These are phyloP conservation scores for Cordyceps sp. DNA, from an alignment of 2,329 filamentous ascomycete genomes.

Conservation along the genomic window DNA sequence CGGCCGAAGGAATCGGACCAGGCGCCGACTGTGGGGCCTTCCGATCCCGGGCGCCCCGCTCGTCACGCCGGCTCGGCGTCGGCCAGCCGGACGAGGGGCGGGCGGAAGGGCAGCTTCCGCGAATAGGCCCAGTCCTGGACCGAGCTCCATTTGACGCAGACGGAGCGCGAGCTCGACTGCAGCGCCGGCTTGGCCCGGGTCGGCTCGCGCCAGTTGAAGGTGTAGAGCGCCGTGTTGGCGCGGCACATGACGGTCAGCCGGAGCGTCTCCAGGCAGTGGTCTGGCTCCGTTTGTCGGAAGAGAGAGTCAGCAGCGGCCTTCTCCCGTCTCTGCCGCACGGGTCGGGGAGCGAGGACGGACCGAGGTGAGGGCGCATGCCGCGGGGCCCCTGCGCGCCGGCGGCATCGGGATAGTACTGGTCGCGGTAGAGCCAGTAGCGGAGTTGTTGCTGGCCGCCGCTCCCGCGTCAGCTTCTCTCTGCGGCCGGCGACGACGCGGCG, in stretches of 20 bases:
- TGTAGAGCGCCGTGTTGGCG: background rate
- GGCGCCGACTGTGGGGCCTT: no score
- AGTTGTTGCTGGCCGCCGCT: background rate
- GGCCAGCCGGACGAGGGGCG: background rate
- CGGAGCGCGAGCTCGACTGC: background rate
- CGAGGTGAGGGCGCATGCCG: background rate
- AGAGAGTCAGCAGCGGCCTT: no score
- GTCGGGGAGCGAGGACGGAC: background rate
- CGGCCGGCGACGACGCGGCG: no score
- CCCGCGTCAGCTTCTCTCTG: background rate
- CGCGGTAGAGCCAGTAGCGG: background rate
- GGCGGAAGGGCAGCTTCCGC: background rate
- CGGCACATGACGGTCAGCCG: background rate
- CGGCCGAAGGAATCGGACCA: no score
- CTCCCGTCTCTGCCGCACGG: no score
- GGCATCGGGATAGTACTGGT: background rate
- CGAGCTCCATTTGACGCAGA: constrained; percentile 1
- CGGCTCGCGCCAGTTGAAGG: background rate
- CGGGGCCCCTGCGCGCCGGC: background rate
- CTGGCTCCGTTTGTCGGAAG: no score
- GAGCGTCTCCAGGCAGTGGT: background rate
- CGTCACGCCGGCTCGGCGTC: no score
- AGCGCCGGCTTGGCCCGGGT: background rate
- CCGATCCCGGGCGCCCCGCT: no score
- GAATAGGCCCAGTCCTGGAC: background rate